Evolutionary conservation across 139 green algal species (phyloP).

Genomic region (Spirogloea muscicola): DNA sequence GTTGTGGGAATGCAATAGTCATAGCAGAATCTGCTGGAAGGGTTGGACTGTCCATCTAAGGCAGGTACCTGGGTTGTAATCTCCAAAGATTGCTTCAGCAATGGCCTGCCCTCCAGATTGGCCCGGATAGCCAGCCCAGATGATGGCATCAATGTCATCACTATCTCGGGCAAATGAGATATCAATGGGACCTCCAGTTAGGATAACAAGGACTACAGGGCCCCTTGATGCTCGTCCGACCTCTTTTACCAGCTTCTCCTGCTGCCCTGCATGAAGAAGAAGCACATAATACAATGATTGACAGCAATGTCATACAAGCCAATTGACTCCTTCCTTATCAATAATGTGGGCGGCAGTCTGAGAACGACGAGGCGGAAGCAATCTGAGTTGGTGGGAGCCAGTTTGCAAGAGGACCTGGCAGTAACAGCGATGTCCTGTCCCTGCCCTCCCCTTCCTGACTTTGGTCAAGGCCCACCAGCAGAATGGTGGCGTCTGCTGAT

Average conservation of each 20-base stretch:
- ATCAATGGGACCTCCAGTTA: slow-evolving; percentile 21
- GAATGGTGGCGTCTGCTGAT: slow-evolving; percentile 1
- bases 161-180: not conserved
- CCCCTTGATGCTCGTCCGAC: not conserved
- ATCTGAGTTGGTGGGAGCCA: too few relatives aligned
- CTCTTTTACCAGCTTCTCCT: slow-evolving; percentile 9
- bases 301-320: too few relatives aligned
- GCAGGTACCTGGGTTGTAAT: slow-evolving; percentile 15
- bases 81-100: slow-evolving; percentile 22
- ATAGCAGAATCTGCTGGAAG: not conserved
- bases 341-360: too few relatives aligned
- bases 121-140: slow-evolving; percentile 32
- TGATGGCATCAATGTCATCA: slow-evolving; percentile 5
- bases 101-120: slow-evolving; percentile 14
- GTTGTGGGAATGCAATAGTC: too few relatives aligned
- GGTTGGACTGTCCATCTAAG: not conserved
- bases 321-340: too few relatives aligned
- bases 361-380: too few relatives aligned
- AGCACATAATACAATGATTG: slow-evolving; percentile 5
- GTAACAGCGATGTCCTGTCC: slow-evolving; percentile 11
- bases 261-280: slow-evolving; percentile 11
- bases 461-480: slow-evolving; percentile 22
- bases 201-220: slow-evolving; percentile 11
- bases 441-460: slow-evolving; percentile 13
- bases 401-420: too few relatives aligned